Base-by-base conservation (phyloP, 495 filamentous ascomycete species). In the Cetradonia linearis region DNA sequence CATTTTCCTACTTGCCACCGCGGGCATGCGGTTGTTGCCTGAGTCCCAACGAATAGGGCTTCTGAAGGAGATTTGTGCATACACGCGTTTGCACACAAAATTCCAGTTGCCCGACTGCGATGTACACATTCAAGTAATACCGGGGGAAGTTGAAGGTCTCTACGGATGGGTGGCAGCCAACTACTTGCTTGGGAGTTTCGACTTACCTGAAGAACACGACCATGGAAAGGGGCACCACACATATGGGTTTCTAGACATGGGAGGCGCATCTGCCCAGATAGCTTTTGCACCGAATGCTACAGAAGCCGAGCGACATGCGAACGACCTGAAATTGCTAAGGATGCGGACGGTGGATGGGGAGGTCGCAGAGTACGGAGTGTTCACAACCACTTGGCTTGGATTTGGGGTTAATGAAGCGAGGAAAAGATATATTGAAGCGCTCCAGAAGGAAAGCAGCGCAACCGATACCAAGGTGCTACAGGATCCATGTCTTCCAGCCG, bases 131-230 rank as follows among this genome's bases (percentile, higher is more conserved):
- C 92, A 96, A 67, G 90, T 96, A 14, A 97, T 99, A 59, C 83
- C 88, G 2, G 93, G 93, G n/a, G 91, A 95, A 68, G 97, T 94
- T 0, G 93, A 99, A 71, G 93, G 91, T 20, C 71, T 99, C 44
- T 99, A 97, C 65, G 93, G 93, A n/a, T 99, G 93, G 93, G 85
- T 97, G 63, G 93, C 93, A 37, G 85, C 92, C n/a, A 99, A 99
- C 68, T 99, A 97, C 68, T 73, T 99, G 23, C 75, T 99, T 36
- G 91, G 88, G n/a, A 89, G 89, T 2, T 97, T 97, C 64, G 87
- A 97, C 70, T 72, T 79, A n/a, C 87, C 91, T 0, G 76, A 82
- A 30, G 73, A 80, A 28, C 88, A 94, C 65, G 75, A 77, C 55
- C 84, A 87, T 67, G 91, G 90, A 20, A 91, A 96, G 66, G 86